Evolutionary conservation across 2,329 filamentous ascomycete species (phyloP), one percentile per base, ranked within the genome.

Genomic region (Cladobotryum mycophilum): DNA sequence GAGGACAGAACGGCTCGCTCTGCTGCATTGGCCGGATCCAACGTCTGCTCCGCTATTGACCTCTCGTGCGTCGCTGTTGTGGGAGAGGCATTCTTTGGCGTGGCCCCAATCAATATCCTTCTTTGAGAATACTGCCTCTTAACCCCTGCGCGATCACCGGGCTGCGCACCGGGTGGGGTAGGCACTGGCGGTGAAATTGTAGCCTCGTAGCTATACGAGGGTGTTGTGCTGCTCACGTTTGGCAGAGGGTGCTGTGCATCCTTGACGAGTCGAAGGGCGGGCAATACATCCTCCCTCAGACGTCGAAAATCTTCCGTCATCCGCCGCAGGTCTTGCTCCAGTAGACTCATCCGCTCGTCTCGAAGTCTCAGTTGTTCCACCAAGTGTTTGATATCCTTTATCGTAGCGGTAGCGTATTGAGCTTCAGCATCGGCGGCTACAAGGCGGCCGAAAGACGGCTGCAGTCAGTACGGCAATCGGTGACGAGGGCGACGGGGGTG

Each of bases 321-420:
- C 54, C 86, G 83, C 55, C 87, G 83, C 63, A 97, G 71, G 64
- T 97, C 90, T 52, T 84, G 80, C 68, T 97, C 92, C 22, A 92
- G 80, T 41, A 88, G 76, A 56, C 82, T 83, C 71, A 97, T 92
- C 53, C 90, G 85, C 70, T 96, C 89, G 67, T 99, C 93, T 58
- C 93, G 87, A 56, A 95, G 75, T 57, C 88, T 85, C 42, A 99
- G 83, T 55, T 95, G 90, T 62, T 92, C 88, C 55, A 96, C 92
- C 17, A 99, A 80, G 48, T 91, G 84, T 57, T 89, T 87, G 62
- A 99, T 89, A 64, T 99, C 93, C 62, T 96, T 92, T 58, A 96
- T 83, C 1, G 91, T 96, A 5, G 92, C 92, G 38, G 84, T 87
- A 51, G 88, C 84, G 64, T 95, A 90, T 67, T 91, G 85, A 41